phyloP scores from a whole-genome alignment of 2,329 filamentous ascomycete species.

The Passalora sequoiae region DNA sequence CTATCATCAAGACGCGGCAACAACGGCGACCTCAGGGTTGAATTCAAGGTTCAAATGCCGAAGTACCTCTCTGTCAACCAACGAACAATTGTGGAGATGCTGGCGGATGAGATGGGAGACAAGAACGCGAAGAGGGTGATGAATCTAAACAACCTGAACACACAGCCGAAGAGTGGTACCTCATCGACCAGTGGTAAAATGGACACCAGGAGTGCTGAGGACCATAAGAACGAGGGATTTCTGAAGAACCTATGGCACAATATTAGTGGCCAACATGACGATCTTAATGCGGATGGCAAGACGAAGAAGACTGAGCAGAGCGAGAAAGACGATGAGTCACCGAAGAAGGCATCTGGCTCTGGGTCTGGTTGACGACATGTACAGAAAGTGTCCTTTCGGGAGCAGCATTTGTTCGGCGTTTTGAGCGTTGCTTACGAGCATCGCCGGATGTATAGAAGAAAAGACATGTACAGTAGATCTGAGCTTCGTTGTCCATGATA shows the following conservation, averaged over 20 bases:
- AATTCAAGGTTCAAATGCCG: conserved; percentile 93
- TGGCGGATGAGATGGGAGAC: conserved; percentile 93
- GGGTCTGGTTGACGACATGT: conserved; percentile 23
- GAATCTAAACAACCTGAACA: conserved; percentile 55
- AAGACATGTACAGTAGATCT: conserved; percentile 2
- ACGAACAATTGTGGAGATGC: conserved; percentile 86
- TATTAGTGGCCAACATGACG: conserved; percentile 65
- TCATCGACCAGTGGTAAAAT: conserved; percentile 13
- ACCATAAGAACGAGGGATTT: conserved; percentile 80
- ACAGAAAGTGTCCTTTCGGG: background rate
- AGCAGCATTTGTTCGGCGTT: conserved; percentile 10
- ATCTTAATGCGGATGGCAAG: conserved; percentile 18
- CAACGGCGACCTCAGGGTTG: conserved; percentile 80
- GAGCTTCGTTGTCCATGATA: conserved; percentile 7
- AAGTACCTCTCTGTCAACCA: conserved; percentile 91
- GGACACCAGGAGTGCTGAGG: conserved; percentile 30
- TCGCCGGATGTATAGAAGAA: background rate
- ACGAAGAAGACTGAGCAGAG: conserved; percentile 16
- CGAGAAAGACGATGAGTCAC: conserved; percentile 27
- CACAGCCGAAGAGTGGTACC: conserved; percentile 47
- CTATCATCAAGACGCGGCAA: conserved; percentile 61
- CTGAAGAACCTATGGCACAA: conserved; percentile 91
- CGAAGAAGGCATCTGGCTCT: conserved; percentile 36
- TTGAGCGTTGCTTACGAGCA: conserved; percentile 5
- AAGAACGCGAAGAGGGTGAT: conserved; percentile 88